Base-by-base conservation (phyloP, 2,329 filamentous ascomycete genomes). In the Paracamarosporium sp. region DNA sequence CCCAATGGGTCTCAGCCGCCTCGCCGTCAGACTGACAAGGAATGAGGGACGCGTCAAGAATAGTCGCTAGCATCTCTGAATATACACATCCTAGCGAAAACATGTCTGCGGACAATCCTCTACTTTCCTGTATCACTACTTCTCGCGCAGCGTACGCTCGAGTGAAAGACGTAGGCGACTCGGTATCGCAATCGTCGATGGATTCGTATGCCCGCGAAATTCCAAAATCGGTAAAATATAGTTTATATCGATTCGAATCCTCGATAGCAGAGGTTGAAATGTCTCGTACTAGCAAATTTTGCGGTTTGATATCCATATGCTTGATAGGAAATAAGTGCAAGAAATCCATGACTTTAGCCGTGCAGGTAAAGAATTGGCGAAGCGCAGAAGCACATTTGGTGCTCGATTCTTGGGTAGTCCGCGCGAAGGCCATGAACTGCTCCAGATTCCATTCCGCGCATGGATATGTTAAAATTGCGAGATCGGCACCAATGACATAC, bases 251-350 rank as follows among this genome's bases (percentile, higher is more conserved):
- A 22, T 30, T 12, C 5, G 7, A 5, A 6, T 47, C 24, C 6
- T 31, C 12, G 11, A 35, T 6, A 9, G 15, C 20, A 9, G 51
- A 22, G 11, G 4, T 36, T 5, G 38, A n/a, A 9, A 41, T 44
- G 6, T 54, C 43, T 22, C 63, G 61, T 6, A 69, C 62, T 5
- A 69, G 57, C 9, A 69, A 41, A 24, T 70, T 71, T 31, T 64
- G 51, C 0, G 68, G 68, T 40, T 71, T 68, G 56, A 70, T 65
- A 35, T 69, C 66, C 64, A 66, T 66, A 52, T 71, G 68, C 36
- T 68, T 70, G 5, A 63, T 57, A 0, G 52, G 35, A 1, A 56
- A 43, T 1, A 24, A n/a, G 25, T 70, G 68, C 3, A 71, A 58
- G 27, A 61, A 63, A 9, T 17, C 22, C 5, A 71, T 1, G 0